Percentiles rank a stretch among this genome's conserved stretches.
Conservation (phyloP, 768 basidiomycete genomes). For the Hortiboletus flavorubellus region DNA sequence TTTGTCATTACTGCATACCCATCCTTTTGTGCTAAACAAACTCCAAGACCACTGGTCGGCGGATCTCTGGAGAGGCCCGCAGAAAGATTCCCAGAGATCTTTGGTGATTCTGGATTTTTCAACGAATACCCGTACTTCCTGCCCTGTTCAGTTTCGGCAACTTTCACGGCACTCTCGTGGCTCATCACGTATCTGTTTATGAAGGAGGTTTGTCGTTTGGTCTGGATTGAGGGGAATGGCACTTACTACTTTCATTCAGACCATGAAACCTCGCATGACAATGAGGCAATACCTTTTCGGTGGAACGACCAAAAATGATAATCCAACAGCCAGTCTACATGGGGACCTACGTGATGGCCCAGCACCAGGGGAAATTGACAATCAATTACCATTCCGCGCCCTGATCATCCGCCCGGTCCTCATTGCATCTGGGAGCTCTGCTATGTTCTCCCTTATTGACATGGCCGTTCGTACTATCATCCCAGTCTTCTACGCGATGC, state of each 20-base stretch:
- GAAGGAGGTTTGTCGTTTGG: slow-evolving; percentile 42
- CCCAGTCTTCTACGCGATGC: slow-evolving; percentile 33
- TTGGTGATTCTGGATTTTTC: slow-evolving; percentile 56
- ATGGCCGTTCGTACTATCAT: slow-evolving; percentile 52
- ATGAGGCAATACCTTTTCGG: slow-evolving; percentile 17
- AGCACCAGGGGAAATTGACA: not conserved
- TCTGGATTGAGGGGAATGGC: not conserved
- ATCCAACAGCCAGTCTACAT: not conserved
- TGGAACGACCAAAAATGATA: not conserved
- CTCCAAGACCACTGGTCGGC: slow-evolving; percentile 62
- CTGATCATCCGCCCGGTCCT: slow-evolving; percentile 52
- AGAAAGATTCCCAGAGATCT: slow-evolving; percentile 60
- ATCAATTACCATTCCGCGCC: slow-evolving; percentile 43
- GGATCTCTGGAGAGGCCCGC: slow-evolving; percentile 61
- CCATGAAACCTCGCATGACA: slow-evolving; percentile 12
- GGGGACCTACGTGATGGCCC: not conserved
- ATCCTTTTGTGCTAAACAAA: slow-evolving; percentile 1
- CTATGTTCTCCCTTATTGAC: slow-evolving; percentile 56
- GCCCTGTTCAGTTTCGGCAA: slow-evolving; percentile 62
- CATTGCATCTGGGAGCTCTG: slow-evolving; percentile 59
- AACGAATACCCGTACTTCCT: slow-evolving; percentile 70
- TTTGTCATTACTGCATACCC: not conserved
- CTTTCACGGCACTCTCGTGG: slow-evolving; percentile 49
- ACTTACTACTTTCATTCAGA: slow-evolving; percentile 12
- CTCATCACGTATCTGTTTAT: slow-evolving; percentile 48